A percentile compares a stretch with the other conserved stretches of the same genome.
These are phyloP conservation scores for Paecilomyces fulvus DNA, from an alignment of 2,329 filamentous ascomycete genomes.

Conservation along the genomic window DNA sequence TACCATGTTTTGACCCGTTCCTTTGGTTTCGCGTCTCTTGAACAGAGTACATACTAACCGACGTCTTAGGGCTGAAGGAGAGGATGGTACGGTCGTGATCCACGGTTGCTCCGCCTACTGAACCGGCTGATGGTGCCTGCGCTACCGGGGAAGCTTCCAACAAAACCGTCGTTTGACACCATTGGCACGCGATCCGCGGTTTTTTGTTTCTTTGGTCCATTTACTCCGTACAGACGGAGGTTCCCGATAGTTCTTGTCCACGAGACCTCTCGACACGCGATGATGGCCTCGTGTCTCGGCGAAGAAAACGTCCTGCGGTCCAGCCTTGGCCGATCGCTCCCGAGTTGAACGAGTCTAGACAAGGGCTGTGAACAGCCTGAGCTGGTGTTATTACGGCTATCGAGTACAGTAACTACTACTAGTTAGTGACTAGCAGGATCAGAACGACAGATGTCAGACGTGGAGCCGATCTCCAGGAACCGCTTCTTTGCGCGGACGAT, in stretches of 20 bases:
- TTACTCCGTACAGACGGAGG: not conserved
- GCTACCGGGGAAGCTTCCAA: not conserved
- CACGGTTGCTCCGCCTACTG: not conserved
- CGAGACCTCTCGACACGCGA: not conserved
- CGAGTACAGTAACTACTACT: too few relatives aligned
- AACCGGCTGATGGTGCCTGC: not conserved
- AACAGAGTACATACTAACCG: not conserved
- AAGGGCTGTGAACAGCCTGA: too few relatives aligned
- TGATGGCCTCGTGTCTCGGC: not conserved
- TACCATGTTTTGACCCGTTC: not conserved
- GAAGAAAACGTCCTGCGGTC: not conserved
- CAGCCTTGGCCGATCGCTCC: not conserved
- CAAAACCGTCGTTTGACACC: not conserved
- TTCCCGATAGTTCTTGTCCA: not conserved
- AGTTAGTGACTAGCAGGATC: not conserved
- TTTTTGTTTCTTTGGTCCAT: not conserved
- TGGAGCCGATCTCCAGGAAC: not conserved
- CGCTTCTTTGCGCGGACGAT: not conserved
- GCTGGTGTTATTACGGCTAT: not conserved
- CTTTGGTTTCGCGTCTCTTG: not conserved
- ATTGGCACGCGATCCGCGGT: not conserved
- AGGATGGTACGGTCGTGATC: not conserved
- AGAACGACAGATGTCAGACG: not conserved
- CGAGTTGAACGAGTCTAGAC: not conserved
- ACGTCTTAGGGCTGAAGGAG: not conserved